These are phyloP conservation scores for Podaxis mareebaensis DNA, from an alignment of 768 basidiomycete genomes.

Conservation along the genomic window DNA sequence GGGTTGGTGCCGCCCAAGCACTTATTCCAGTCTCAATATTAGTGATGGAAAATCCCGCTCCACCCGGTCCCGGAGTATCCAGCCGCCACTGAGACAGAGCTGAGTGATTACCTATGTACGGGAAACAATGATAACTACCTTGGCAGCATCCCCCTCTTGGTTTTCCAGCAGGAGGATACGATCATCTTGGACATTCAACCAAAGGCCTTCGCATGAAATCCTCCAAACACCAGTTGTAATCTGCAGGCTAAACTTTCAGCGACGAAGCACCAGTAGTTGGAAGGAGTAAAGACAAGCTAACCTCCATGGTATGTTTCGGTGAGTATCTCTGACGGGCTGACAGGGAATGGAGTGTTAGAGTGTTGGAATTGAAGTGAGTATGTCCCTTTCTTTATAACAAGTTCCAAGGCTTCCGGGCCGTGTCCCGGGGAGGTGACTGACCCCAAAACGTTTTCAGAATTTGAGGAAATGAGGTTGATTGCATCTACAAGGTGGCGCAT, in stretches of 20 bases:
- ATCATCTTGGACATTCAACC: background rate
- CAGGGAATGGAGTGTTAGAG: background rate
- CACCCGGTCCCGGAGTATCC: background rate
- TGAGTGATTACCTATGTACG: background rate
- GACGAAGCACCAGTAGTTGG: background rate
- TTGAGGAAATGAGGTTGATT: too few species aligned
- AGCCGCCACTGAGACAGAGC: background rate
- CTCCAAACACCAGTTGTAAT: background rate
- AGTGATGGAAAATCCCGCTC: background rate
- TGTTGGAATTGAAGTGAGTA: background rate
- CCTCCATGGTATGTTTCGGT: background rate
- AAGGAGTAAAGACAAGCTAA: background rate
- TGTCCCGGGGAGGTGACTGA: background rate
- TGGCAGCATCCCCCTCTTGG: background rate
- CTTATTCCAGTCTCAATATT: background rate
- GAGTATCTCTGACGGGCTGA: background rate
- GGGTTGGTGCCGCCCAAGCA: background rate
- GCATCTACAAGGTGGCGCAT: too few species aligned
- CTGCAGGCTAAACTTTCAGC: background rate
- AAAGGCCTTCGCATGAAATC: background rate
- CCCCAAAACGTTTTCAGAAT: too few species aligned
- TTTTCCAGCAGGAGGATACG: background rate
- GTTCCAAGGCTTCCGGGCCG: background rate
- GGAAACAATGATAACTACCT: background rate
- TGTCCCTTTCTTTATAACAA: background rate